Percentiles rank a stretch among this genome's conserved stretches.
Evolutionary conservation across 176 grass and related monocot genomes (phyloP).

Genomic region (Triticum monococcum): DNA sequence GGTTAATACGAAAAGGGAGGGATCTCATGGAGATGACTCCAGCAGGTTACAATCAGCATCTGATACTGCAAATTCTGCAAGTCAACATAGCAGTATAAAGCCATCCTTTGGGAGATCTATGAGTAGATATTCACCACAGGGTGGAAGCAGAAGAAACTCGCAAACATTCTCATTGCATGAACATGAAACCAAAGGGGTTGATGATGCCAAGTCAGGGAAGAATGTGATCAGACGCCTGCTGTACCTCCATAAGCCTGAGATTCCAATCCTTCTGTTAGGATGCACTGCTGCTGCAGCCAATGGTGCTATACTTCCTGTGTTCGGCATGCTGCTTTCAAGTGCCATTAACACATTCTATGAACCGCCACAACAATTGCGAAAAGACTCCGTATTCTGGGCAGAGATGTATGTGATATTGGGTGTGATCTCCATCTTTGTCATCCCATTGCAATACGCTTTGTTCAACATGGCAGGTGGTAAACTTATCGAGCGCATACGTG

Average conservation of each 20-base stretch:
- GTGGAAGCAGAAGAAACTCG: conserved; percentile 34
- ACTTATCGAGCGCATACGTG: conserved; percentile 52
- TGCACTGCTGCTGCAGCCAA: conserved; percentile 32
- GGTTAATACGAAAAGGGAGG: conserved; percentile 21
- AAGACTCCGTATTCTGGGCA: conserved; percentile 50
- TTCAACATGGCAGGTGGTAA: conserved; percentile 65
- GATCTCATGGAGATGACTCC: not conserved
- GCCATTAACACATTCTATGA: conserved; percentile 58
- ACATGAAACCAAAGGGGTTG: not conserved
- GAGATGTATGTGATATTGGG: conserved; percentile 47
- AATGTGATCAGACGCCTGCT: conserved; percentile 39
- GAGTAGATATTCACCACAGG: conserved; percentile 39
- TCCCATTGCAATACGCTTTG: conserved; percentile 50
- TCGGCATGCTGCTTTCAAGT: conserved; percentile 49
- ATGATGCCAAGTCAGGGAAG: conserved; percentile 25
- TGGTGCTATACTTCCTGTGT: conserved; percentile 61
- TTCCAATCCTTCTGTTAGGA: conserved; percentile 44
- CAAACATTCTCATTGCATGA: conserved; percentile 13
- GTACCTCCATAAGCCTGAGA: conserved; percentile 53
- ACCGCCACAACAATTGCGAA: conserved; percentile 29
- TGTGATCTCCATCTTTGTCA: conserved; percentile 25
- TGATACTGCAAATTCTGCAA: conserved; percentile 15
- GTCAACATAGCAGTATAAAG: conserved; percentile 21
- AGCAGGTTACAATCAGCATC: not conserved
- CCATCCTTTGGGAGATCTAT: conserved; percentile 44